Conservation (phyloP, 2,329 filamentous ascomycete species). For the Colletotrichum paranaense region DNA sequence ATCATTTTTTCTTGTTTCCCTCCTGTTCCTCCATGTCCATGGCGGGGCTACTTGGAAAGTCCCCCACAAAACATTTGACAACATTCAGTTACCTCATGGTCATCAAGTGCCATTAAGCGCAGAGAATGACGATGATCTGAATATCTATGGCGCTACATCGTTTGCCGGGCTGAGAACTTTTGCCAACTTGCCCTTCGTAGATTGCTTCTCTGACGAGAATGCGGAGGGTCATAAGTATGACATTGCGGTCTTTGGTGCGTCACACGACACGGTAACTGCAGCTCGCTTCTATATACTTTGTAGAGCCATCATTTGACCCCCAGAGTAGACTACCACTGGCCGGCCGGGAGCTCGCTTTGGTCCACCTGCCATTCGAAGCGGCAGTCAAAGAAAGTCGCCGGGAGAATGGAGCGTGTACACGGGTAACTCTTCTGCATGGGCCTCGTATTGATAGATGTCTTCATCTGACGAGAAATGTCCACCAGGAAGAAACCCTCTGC, state of each 20-base stretch:
- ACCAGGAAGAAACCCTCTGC: slow-evolving; percentile 27
- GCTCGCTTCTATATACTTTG: background rate
- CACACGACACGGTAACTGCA: slow-evolving; percentile 42
- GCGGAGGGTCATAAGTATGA: slow-evolving; percentile 36
- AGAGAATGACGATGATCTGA: slow-evolving; percentile 29
- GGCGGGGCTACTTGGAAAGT: slow-evolving; percentile 21
- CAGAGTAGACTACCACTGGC: slow-evolving; percentile 38
- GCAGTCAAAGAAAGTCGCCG: slow-evolving; percentile 38
- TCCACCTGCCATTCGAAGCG: slow-evolving; percentile 41
- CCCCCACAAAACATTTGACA: slow-evolving; percentile 10
- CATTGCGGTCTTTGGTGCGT: slow-evolving; percentile 44
- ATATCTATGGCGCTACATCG: slow-evolving; percentile 29
- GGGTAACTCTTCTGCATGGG: slow-evolving; percentile 19
- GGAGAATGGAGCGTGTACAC: slow-evolving; percentile 42
- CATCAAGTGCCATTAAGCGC: slow-evolving; percentile 34
- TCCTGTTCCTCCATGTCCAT: background rate
- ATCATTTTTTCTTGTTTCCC: background rate
- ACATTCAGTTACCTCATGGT: slow-evolving; percentile 11
- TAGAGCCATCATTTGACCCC: background rate
- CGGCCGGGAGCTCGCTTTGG: slow-evolving; percentile 44
- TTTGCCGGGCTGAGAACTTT: slow-evolving; percentile 40
- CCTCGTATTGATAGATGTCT: no score
- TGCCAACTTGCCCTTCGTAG: slow-evolving; percentile 39
- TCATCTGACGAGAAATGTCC: slow-evolving; percentile 25
- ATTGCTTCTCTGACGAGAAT: slow-evolving; percentile 40